These are phyloP conservation scores for Trichoderma citrinoviride DNA, from an alignment of 2,329 filamentous ascomycete genomes.

Conservation along the genomic window DNA sequence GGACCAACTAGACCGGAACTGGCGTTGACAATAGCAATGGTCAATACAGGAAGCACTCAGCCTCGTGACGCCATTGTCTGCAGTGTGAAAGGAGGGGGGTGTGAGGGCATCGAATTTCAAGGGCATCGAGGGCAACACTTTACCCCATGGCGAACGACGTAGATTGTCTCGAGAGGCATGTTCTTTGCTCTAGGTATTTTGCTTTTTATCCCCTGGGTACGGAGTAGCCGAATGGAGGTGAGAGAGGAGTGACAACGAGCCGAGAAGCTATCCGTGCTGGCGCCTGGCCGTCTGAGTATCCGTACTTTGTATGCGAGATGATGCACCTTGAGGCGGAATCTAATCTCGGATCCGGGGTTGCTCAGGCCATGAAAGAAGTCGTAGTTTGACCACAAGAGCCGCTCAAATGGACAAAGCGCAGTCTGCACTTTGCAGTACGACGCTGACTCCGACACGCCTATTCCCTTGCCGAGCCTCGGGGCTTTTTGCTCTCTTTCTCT, in stretches of 20 bases:
- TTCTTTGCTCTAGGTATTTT: background rate
- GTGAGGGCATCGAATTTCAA: conserved; percentile 2
- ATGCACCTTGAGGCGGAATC: conserved; percentile 11
- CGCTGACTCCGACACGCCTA: background rate
- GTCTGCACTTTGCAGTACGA: background rate
- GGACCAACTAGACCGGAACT: conserved; percentile 90
- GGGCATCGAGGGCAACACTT: conserved; percentile 33
- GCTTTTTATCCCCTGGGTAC: background rate
- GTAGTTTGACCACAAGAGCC: background rate
- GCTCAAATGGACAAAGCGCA: background rate
- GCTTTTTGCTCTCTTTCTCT: background rate
- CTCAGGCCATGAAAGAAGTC: conserved; percentile 12
- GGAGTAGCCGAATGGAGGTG: background rate
- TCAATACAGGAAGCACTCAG: conserved; percentile 23
- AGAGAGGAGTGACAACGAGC: background rate
- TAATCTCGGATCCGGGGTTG: conserved; percentile 14
- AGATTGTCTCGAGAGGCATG: conserved; percentile 70
- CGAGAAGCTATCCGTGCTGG: background rate
- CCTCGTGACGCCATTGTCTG: conserved; percentile 21
- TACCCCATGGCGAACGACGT: conserved; percentile 73
- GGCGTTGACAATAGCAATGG: conserved; percentile 26
- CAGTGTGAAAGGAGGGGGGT: conserved; percentile 13
- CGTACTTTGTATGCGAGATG: conserved; percentile 12
- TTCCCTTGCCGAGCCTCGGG: background rate
- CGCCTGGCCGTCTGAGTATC: background rate